These are phyloP conservation scores for Keithomyces neogunnii DNA, from an alignment of 2,329 filamentous ascomycete genomes.

Conservation along the genomic window DNA sequence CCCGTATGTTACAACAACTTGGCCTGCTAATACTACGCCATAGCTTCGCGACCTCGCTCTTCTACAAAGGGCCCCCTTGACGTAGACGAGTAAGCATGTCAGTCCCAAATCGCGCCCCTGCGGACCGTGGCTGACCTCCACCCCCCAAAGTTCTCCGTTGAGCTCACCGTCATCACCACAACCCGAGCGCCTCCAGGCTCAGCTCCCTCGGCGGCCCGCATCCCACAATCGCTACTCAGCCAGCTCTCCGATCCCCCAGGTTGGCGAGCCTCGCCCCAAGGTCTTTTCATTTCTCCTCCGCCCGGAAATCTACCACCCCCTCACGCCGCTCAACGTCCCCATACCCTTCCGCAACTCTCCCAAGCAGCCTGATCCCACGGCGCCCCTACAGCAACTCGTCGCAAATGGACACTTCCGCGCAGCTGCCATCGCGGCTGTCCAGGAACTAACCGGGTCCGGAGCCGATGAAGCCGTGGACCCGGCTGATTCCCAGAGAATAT, in stretches of 20 bases:
- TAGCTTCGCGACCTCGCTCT: conserved; percentile 11
- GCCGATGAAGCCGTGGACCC: conserved; percentile 37
- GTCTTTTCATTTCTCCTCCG: conserved; percentile 76
- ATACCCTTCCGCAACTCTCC: conserved; percentile 60
- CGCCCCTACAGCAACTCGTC: conserved; percentile 61
- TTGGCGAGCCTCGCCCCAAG: conserved; percentile 34
- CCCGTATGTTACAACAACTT: not conserved
- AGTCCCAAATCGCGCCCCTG: no score
- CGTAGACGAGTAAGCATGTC: conserved; percentile 7
- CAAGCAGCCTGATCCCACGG: conserved; percentile 52
- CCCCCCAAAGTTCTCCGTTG: conserved; percentile 1
- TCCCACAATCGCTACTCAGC: conserved; percentile 8
- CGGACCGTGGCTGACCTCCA: no score
- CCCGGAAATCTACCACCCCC: conserved; percentile 73
- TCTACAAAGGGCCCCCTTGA: conserved; percentile 9
- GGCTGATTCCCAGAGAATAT: conserved; percentile 57
- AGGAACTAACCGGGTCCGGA: conserved; percentile 45
- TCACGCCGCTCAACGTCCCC: conserved; percentile 55
- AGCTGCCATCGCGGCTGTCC: conserved; percentile 61
- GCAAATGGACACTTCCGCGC: conserved; percentile 69
- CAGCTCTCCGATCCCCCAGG: conserved; percentile 19
- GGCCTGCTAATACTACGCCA: not conserved
- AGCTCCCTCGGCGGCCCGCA: conserved; percentile 14
- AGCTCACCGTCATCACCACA: conserved; percentile 6
- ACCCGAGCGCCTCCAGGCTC: conserved; percentile 4